Conservation (phyloP, 2,329 filamentous ascomycete species). For the Trichophyton benhamiae region DNA sequence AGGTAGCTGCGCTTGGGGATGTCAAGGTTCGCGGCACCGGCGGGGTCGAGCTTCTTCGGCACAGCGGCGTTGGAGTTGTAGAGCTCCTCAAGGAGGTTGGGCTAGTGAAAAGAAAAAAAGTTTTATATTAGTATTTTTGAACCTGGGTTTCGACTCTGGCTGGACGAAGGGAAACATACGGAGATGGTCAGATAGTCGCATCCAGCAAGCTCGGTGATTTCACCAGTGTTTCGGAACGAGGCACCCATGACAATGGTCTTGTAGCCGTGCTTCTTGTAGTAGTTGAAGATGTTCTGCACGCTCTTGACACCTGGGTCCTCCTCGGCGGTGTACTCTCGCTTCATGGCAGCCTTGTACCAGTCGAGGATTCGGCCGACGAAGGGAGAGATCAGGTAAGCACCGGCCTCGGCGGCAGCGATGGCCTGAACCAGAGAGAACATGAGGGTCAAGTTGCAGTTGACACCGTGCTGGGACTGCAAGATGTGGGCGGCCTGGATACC, state of each 20-base stretch:
- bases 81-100: constrained; percentile 86
- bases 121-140: background rate
- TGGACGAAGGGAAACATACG: constrained; percentile 40
- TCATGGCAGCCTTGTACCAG: constrained; percentile 94
- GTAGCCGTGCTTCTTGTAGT: constrained; percentile 99
- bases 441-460: constrained; percentile 98
- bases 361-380: constrained; percentile 99
- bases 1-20: constrained; percentile 87
- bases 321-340: constrained; percentile 81
- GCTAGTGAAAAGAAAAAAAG: constrained; percentile 37
- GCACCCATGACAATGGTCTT: constrained; percentile 99
- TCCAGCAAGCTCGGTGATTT: constrained; percentile 96
- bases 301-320: constrained; percentile 95
- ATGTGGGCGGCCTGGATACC: constrained; percentile 98
- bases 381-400: constrained; percentile 94
- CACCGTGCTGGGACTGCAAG: constrained; percentile 84
- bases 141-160: background rate
- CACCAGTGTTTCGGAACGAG: constrained; percentile 89
- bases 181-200: constrained; percentile 99
- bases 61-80: constrained; percentile 70
- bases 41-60: constrained; percentile 81
- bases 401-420: constrained; percentile 88
- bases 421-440: constrained; percentile 96
- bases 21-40: constrained; percentile 52
- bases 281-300: constrained; percentile 93